Percentiles rank a stretch among this genome's conserved stretches.
These are phyloP conservation scores for Pichia sp. DNA, from an alignment of 1,139 yeast genomes.

Conservation along the genomic window DNA sequence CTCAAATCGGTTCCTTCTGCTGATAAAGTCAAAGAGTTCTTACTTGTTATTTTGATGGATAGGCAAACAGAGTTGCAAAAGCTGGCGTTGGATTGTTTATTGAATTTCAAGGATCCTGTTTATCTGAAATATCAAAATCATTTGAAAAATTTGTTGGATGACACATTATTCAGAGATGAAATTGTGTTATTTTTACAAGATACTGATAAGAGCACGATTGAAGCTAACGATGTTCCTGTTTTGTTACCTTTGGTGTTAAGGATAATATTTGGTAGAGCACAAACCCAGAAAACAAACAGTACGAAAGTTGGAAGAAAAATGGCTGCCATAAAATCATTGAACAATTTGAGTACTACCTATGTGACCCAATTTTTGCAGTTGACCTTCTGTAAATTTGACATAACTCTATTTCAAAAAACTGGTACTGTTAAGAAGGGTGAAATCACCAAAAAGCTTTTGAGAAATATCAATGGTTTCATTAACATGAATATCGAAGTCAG, in stretches of 20 bases:
- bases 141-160: constrained; percentile 72
- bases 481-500: constrained; percentile 63
- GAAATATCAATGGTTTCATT: constrained; percentile 67
- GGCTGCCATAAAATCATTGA: constrained; percentile 71
- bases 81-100: constrained; percentile 66
- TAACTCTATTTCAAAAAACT: constrained; percentile 33
- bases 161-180: constrained; percentile 81
- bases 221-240: constrained; percentile 50
- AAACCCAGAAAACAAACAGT: constrained; percentile 53
- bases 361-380: constrained; percentile 57
- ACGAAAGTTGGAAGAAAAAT: constrained; percentile 68
- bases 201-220: constrained; percentile 51
- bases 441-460: constrained; percentile 34
- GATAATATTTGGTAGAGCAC: constrained; percentile 83
- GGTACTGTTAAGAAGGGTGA: constrained; percentile 25
- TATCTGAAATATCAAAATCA: constrained; percentile 69
- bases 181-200: constrained; percentile 55
- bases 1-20: constrained; percentile 52
- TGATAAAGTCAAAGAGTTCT: constrained; percentile 49
- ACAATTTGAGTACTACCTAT: constrained; percentile 53
- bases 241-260: constrained; percentile 74
- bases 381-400: constrained; percentile 55
- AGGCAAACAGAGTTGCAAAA: constrained; percentile 62
- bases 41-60: constrained; percentile 58
- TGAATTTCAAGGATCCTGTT: constrained; percentile 57